These are phyloP conservation scores for Sesbania bispinosa DNA, from an alignment of 306 rosid genomes.

Conservation along the genomic window DNA sequence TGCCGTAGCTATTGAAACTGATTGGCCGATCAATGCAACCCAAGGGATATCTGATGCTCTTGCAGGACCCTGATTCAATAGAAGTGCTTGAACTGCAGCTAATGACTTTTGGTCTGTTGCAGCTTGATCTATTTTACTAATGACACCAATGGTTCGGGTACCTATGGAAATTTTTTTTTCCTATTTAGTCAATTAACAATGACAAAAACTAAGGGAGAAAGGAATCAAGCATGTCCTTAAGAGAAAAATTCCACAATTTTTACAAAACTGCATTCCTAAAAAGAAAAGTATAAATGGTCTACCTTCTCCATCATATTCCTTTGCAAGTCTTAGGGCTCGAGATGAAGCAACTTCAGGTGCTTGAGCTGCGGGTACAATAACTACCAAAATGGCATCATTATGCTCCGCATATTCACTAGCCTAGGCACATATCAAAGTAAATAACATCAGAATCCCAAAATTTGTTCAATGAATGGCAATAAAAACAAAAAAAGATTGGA, in stretches of 20 bases:
- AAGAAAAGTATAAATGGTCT: conserved; percentile 21
- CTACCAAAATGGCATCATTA: conserved; percentile 86
- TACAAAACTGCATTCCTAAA: neutral
- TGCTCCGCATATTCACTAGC: conserved; percentile 90
- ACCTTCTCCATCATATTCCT: conserved; percentile 93
- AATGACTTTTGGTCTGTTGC: conserved; percentile 82
- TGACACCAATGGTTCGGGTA: conserved; percentile 85
- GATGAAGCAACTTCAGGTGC: conserved; percentile 88
- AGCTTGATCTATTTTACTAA: conserved; percentile 97
- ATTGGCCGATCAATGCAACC: conserved; percentile 96
- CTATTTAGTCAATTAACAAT: conserved; percentile 20
- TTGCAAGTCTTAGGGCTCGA: conserved; percentile 75
- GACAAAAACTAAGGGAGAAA: neutral
- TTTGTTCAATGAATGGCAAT: neutral
- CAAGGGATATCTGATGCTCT: conserved; percentile 82
- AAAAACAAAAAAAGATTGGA: neutral
- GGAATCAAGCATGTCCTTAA: neutral
- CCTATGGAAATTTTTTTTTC: conserved; percentile 43
- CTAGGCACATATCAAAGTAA: conserved; percentile 45
- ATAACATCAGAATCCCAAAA: conserved; percentile 26
- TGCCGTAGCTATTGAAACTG: conserved; percentile 86
- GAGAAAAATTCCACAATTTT: neutral
- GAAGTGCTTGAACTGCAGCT: conserved; percentile 93
- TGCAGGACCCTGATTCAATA: conserved; percentile 87
- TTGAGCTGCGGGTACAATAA: conserved; percentile 87